A percentile compares a stretch with the other conserved stretches of the same genome.
These are phyloP conservation scores for Trichoderma atrobrunneum DNA, from an alignment of 2,329 filamentous ascomycete genomes.

Conservation along the genomic window DNA sequence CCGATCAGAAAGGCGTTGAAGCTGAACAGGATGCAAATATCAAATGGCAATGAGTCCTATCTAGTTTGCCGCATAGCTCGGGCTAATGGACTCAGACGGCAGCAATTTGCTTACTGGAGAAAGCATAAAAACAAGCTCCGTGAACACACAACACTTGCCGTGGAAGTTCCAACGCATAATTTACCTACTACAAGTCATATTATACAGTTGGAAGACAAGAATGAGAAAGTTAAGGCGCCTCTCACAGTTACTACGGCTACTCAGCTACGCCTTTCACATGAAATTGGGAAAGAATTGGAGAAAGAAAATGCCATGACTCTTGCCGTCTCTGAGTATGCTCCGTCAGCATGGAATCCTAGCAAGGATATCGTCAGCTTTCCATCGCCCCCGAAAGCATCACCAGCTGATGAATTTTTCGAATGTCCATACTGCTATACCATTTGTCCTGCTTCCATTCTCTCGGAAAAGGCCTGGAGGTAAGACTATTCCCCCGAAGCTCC, in stretches of 20 bases:
- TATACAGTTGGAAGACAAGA: background rate
- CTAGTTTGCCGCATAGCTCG: constrained; percentile 4
- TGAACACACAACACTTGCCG: background rate
- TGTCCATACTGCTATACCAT: constrained; percentile 17
- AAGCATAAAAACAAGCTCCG: constrained; percentile 6
- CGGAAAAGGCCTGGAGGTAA: constrained; percentile 14
- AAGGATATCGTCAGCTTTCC: constrained; percentile 13
- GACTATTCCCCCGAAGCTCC: background rate
- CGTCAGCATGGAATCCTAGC: constrained; percentile 8
- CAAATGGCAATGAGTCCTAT: background rate
- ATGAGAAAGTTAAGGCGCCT: background rate
- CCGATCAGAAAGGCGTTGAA: background rate
- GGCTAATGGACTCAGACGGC: constrained; percentile 2
- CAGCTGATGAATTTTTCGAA: background rate
- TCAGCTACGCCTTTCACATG: background rate
- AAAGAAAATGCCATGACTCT: background rate
- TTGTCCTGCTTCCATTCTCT: background rate
- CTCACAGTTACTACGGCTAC: background rate
- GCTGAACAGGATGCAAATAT: background rate
- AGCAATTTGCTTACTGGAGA: constrained; percentile 16
- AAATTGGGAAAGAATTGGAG: background rate
- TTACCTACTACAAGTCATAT: too few relatives aligned
- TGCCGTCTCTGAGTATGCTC: constrained; percentile 11
- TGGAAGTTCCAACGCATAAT: background rate
- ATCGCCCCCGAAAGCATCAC: background rate